Evolutionary conservation across 73 alveolate genomes (phyloP).

Genomic region (Tetrahymena malaccensis): DNA sequence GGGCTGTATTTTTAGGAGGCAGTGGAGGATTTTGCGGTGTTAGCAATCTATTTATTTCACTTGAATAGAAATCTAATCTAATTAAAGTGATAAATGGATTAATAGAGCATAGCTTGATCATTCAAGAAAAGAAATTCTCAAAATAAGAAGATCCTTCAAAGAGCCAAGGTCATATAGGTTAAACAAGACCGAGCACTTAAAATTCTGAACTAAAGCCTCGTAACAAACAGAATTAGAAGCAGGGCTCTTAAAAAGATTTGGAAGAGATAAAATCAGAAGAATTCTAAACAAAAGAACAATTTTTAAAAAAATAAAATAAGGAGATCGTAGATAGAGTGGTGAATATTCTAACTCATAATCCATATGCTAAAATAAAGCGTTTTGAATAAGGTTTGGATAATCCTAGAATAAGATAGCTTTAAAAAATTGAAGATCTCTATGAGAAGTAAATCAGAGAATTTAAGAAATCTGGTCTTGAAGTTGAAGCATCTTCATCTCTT

Average conservation of each 20-base stretch:
- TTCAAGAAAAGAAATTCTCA: neutral
- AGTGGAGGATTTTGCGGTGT: neutral
- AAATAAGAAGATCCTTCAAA: neutral
- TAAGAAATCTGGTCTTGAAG: neutral
- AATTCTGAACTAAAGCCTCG: neutral
- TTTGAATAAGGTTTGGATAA: neutral
- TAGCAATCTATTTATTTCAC: neutral
- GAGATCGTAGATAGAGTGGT: neutral
- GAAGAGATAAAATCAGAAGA: neutral
- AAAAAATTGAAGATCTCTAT: neutral
- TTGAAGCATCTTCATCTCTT: neutral
- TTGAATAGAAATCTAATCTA: neutral
- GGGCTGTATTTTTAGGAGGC: neutral
- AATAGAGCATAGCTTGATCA: neutral
- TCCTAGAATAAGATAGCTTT: neutral
- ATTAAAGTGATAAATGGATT: neutral
- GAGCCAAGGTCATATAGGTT: neutral
- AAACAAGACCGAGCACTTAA: neutral
- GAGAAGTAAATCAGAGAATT: neutral
- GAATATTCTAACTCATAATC: neutral
- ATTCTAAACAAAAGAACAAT: neutral
- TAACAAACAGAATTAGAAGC: neutral
- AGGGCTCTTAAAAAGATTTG: neutral
- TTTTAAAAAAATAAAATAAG: neutral
- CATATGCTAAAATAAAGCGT: neutral